Evolutionary conservation across 1,139 yeast species (phyloP).

Genomic region (Candida glucosophila): DNA sequence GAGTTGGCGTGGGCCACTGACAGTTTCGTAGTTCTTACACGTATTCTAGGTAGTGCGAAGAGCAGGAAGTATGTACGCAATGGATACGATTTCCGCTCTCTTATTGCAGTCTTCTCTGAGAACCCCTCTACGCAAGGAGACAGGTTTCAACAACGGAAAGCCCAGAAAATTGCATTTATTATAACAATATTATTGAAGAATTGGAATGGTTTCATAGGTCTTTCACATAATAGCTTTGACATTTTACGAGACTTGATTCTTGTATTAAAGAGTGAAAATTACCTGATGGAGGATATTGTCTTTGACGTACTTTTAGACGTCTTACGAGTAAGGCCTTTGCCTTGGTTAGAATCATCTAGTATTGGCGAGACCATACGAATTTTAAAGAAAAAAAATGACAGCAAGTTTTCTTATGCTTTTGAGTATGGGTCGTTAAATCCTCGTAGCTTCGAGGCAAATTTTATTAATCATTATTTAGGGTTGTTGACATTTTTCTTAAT

Average conservation of each 20-base stretch:
- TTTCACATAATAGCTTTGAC: conserved; percentile 49
- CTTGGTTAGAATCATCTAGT: conserved; percentile 40
- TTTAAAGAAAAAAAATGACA: conserved; percentile 2
- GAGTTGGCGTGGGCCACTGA: conserved; percentile 49
- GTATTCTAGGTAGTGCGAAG: conserved; percentile 51
- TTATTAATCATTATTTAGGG: conserved; percentile 57
- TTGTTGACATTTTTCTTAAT: conserved; percentile 45
- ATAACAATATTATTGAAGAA: conserved; percentile 56
- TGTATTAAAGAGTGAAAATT: conserved; percentile 53
- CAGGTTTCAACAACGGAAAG: not conserved
- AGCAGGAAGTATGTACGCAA: conserved; percentile 50
- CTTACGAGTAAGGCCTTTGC: conserved; percentile 50
- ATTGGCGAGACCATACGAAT: conserved; percentile 24
- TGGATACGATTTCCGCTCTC: conserved; percentile 55
- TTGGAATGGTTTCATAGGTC: conserved; percentile 71
- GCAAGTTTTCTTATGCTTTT: conserved; percentile 4
- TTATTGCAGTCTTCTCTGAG: conserved; percentile 51
- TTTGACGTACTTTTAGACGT: conserved; percentile 68
- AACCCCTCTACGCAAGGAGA: not conserved
- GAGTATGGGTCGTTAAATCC: conserved; percentile 2
- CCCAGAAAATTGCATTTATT: conserved; percentile 44
- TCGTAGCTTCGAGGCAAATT: conserved; percentile 10
- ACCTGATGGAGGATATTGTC: conserved; percentile 50
- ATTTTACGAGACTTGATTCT: conserved; percentile 52
- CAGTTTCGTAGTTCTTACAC: conserved; percentile 48